Base-by-base conservation (phyloP, 768 basidiomycete genomes). In the Trametes sanguinea region DNA sequence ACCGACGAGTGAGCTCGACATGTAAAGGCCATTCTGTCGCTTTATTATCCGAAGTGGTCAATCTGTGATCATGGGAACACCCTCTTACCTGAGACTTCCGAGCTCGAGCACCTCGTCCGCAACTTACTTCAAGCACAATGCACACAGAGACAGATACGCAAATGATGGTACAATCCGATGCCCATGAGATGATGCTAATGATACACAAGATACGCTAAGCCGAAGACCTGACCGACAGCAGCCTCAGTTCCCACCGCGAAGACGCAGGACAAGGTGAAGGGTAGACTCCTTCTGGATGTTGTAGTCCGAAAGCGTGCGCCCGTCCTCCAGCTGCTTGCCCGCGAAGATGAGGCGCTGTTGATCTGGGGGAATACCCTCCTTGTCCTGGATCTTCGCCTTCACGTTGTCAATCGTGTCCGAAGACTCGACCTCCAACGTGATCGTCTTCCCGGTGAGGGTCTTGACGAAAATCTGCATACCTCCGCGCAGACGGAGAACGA, bases 221-320 rank as follows among this genome's bases (percentile, higher is more conserved):
- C 44, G 29, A 45, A 17, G 33, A 51, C 22, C 22, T 9, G 33
- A 47, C 43, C 51, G 14, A 57, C 50, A 53, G 52, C 43, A 9
- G 3, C 0, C 55, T 79, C 71, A 88, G 61, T 81, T 76, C 62
- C 94, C 94, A 73, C 87, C 86, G 58, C 87, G 87, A 6, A 88
- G 80, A 76, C 85, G 87, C 32, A 87, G 78, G 46, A 89, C 90
- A 64, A 73, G 72, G 57, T 73, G 72, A 32, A 72, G 71, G 16
- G 71, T 72, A 37, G 59, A 62, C 65, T 72, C 71, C 65, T 72
- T 71, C 67, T 71, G 70, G 57, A 71, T 66, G 83, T 83, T 64
- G 73, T 74, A 74, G 61, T 74, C 73, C 0, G 72, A 74, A 2
- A 74, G 68, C 14, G 72, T 73, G 11, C 73, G 64, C 3, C 73